phyloP scores from a whole-genome alignment of 495 filamentous ascomycete genomes.

The Neurospora sp. region DNA sequence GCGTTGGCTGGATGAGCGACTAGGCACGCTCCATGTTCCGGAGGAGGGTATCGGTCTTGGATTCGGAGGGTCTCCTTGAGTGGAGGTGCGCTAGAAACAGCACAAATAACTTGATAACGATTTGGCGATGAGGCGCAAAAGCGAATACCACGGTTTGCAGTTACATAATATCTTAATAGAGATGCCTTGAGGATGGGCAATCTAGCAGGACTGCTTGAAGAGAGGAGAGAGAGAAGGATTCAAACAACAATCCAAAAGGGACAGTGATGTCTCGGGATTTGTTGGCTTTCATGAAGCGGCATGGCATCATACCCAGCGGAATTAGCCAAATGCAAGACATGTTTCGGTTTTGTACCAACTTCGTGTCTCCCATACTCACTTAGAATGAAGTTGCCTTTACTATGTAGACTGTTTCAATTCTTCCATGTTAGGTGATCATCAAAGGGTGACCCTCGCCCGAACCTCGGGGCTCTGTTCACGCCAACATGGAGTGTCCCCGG shows the following conservation, averaged over 20 bases:
- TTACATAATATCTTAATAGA: not conserved
- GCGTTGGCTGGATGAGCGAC: slow-evolving; percentile 32
- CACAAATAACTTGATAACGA: not conserved
- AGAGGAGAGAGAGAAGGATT: not conserved
- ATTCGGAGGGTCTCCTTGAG: not conserved
- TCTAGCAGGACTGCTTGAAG: not conserved
- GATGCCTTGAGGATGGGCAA: not conserved
- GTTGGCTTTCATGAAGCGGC: not conserved
- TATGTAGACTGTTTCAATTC: too few relatives aligned
- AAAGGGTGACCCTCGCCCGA: not conserved
- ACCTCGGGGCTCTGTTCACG: not conserved
- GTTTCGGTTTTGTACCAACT: not conserved
- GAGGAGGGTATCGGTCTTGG: slow-evolving; percentile 31
- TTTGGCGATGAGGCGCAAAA: not conserved
- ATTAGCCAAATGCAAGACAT: not conserved
- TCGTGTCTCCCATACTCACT: too few relatives aligned
- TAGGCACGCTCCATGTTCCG: slow-evolving; percentile 29
- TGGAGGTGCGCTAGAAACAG: not conserved
- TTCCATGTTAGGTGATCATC: not conserved
- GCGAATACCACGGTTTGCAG: not conserved
- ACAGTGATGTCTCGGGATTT: not conserved
- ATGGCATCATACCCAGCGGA: not conserved
- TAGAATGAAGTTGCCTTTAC: too few relatives aligned
- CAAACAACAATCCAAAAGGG: not conserved
- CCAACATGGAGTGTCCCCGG: not conserved